Conservation (phyloP, 129 eudicot genomes). For the Artemisia tridentata region DNA sequence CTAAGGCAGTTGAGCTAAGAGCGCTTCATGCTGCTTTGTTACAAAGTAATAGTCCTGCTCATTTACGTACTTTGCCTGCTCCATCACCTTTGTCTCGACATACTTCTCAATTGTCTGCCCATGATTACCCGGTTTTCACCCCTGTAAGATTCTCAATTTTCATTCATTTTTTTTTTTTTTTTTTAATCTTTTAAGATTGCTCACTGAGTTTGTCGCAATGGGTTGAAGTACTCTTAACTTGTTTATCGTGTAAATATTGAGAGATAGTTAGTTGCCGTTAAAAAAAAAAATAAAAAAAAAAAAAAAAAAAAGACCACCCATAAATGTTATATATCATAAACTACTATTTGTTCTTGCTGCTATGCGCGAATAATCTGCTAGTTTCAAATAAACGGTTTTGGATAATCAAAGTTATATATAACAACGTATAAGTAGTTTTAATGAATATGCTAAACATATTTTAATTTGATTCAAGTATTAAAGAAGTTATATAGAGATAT, state of each 20-base stretch:
- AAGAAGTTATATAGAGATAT: constrained; percentile 24
- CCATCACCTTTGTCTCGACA: constrained; percentile 60
- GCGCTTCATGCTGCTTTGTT: constrained; percentile 85
- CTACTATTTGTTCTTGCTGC: too few relatives aligned
- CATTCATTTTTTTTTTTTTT: neutral
- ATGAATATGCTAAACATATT: too few relatives aligned
- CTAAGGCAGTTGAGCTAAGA: constrained; percentile 92
- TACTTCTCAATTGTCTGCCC: constrained; percentile 64
- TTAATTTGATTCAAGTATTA: neutral
- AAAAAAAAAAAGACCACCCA: too few relatives aligned
- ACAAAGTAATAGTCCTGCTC: constrained; percentile 56
- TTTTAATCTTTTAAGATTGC: neutral
- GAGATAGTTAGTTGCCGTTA: too few relatives aligned
- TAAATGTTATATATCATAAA: too few relatives aligned
- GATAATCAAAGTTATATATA: too few relatives aligned
- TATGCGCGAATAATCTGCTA: too few relatives aligned
- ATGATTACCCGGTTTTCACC: constrained; percentile 92
- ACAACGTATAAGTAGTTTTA: too few relatives aligned
- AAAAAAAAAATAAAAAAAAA: too few relatives aligned
- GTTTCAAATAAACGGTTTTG: too few relatives aligned
- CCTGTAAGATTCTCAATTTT: constrained; percentile 57
- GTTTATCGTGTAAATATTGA: too few relatives aligned
- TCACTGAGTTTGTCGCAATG: neutral
- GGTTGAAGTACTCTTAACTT: too few relatives aligned
- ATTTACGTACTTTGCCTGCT: constrained; percentile 35